Evolutionary conservation across 805 yeast genomes (phyloP).

Genomic region (Cyberlindnera mycetangii): DNA sequence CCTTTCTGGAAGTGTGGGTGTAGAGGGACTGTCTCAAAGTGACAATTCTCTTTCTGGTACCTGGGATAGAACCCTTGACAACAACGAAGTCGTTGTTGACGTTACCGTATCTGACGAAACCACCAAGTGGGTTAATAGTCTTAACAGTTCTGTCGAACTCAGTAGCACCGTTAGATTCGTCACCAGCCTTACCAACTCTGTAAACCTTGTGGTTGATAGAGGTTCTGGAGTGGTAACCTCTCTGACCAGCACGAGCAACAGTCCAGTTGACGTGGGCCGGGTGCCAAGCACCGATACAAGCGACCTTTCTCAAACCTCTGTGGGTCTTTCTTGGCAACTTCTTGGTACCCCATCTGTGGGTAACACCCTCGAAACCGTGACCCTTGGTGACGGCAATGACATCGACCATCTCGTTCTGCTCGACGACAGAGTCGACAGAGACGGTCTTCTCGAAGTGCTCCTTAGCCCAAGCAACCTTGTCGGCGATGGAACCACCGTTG

Average conservation of each 20-base stretch:
- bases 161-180: conserved; percentile 93
- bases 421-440: conserved; percentile 91
- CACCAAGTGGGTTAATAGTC: conserved; percentile 99
- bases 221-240: conserved; percentile 99
- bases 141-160: conserved; percentile 99
- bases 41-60: conserved; percentile 99
- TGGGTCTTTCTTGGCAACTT: conserved; percentile 99
- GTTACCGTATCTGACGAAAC: conserved; percentile 99
- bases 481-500: conserved; percentile 98
- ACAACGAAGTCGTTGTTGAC: conserved; percentile 97
- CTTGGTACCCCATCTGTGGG: conserved; percentile 99
- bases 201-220: conserved; percentile 99
- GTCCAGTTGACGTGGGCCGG: conserved; percentile 99
- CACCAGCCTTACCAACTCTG: conserved; percentile 97
- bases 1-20: conserved; percentile 97
- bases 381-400: conserved; percentile 99
- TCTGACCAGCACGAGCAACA: conserved; percentile 99
- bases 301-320: conserved; percentile 99
- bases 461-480: conserved; percentile 97
- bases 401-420: conserved; percentile 98
- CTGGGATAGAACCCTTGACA: conserved; percentile 99
- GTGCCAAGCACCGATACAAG: conserved; percentile 99
- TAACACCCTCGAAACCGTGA: conserved; percentile 99
- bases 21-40: conserved; percentile 98
- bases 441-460: conserved; percentile 99